Percentiles rank a stretch among this genome's conserved stretches.
phyloP scores from a whole-genome alignment of 768 basidiomycete species.

The Ephemerocybe angulata region DNA sequence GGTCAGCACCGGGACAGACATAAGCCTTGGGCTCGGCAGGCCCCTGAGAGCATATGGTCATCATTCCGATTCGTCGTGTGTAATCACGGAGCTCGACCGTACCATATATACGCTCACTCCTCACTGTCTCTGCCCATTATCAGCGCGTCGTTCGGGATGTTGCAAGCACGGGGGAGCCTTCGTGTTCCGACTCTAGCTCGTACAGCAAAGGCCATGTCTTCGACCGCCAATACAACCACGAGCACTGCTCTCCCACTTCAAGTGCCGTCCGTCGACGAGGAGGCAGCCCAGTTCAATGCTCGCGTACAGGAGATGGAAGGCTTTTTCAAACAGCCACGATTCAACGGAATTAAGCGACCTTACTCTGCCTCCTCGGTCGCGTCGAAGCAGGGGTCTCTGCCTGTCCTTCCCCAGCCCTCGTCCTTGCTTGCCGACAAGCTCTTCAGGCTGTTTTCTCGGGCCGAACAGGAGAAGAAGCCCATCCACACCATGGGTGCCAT shows the following conservation, averaged over 20 bases:
- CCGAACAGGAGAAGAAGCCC: conserved; percentile 60
- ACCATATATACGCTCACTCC: background rate
- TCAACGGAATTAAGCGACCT: conserved; percentile 66
- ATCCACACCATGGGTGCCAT: conserved; percentile 92
- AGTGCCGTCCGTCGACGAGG: conserved; percentile 55
- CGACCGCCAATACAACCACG: conserved; percentile 17
- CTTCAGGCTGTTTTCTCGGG: conserved; percentile 60
- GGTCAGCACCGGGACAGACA: too few species aligned
- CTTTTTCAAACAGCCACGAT: conserved; percentile 78
- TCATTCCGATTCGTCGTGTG: background rate
- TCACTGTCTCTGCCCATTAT: background rate
- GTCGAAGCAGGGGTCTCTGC: conserved; percentile 85
- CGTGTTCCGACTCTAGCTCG: conserved; percentile 23
- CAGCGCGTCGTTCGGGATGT: conserved; percentile 18
- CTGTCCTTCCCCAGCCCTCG: conserved; percentile 71
- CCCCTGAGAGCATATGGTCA: background rate
- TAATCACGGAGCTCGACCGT: conserved; percentile 1
- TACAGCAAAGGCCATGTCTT: conserved; percentile 38
- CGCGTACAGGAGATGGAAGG: conserved; percentile 60
- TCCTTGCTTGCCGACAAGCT: conserved; percentile 85
- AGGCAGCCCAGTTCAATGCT: conserved; percentile 53
- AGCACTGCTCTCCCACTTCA: conserved; percentile 47
- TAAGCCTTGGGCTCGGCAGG: background rate
- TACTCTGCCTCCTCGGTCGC: conserved; percentile 80
- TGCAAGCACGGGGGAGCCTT: conserved; percentile 26